Base-by-base conservation (phyloP, 1,284 basidiomycete genomes). In the Pascua guehoae region DNA sequence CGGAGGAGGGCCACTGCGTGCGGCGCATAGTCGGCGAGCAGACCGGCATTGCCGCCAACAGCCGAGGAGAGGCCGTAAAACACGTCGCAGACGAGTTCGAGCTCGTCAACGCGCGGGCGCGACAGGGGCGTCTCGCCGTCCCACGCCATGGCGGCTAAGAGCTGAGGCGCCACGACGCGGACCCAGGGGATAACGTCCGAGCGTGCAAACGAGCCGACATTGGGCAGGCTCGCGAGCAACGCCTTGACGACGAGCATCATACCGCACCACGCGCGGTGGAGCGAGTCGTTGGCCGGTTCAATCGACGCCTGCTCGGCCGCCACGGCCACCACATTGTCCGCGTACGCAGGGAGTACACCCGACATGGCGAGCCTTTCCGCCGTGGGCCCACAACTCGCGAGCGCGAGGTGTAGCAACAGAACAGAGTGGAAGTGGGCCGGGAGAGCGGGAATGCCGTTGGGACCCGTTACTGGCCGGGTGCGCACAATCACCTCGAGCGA, bases 311-410 rank as follows among this genome's bases (percentile, higher is more conserved):
- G 80, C 65, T 88, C 88, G 55, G 92, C 85, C 10, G 84, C 84
- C 16, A 83, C 78, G 45, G 86, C 89, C 64, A 96, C 84, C 48
- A 82, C 83, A 71, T 91, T 94, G 69, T 89, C 88, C 66, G 86
- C 86, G 72, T 95, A 90, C 0, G 90, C 88, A 0, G 86, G 79
- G 36, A 96, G 79, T 1, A 92, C 79, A 41, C 91, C 91, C 61
- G 89, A 89, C 64, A 87, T 86, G 2, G 91, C 91, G 24, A 96
- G 83, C 58, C 88, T 80, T 73, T 96, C 92, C 2, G 92, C 90
- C 1, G 89, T 86, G 1, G 83, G 81, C 0, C 86, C 83, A 52
- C 88, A 82, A 52, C 84, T 84, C 5, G 90, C 89, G n/a, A 97
- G 79, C 0, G 89, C 84, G 78, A 92, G 87, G 68, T 96, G 89